Evolutionary conservation across 257 asterid species (phyloP).

Genomic region (Solanum medicagineum): DNA sequence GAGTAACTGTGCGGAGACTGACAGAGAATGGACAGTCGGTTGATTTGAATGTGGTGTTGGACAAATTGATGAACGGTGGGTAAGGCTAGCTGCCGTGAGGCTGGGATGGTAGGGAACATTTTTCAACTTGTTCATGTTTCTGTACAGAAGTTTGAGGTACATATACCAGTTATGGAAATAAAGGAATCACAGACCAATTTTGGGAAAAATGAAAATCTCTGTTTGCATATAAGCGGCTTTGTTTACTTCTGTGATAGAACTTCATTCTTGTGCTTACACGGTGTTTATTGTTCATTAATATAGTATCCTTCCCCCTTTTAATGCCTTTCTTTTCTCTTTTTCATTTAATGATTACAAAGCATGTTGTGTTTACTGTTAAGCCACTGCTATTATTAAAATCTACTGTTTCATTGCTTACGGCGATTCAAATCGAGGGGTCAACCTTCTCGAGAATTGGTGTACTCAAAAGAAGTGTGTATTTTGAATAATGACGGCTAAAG

Average conservation of each 20-base stretch:
- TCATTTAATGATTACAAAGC: background rate
- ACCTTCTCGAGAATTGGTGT: no score
- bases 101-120: slow-evolving; percentile 56
- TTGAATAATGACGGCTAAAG: background rate
- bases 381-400: background rate
- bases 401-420: no score
- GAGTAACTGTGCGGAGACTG: slow-evolving; percentile 71
- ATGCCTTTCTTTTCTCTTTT: background rate
- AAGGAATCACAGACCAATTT: background rate
- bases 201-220: background rate
- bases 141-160: slow-evolving; percentile 23
- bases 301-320: background rate
- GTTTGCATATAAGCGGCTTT: background rate
- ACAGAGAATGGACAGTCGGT: slow-evolving; percentile 92
- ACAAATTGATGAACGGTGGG: slow-evolving; percentile 88
- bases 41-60: slow-evolving; percentile 80
- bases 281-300: background rate
- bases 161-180: background rate
- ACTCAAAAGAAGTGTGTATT: no score
- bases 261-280: slow-evolving; percentile 3
- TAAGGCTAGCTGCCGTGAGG: slow-evolving; percentile 53
- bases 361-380: background rate
- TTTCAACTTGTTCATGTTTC: background rate
- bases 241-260: background rate
- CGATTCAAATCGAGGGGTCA: no score